Conservation (phyloP, 768 basidiomycete species). For the Suillus ampliporus region DNA sequence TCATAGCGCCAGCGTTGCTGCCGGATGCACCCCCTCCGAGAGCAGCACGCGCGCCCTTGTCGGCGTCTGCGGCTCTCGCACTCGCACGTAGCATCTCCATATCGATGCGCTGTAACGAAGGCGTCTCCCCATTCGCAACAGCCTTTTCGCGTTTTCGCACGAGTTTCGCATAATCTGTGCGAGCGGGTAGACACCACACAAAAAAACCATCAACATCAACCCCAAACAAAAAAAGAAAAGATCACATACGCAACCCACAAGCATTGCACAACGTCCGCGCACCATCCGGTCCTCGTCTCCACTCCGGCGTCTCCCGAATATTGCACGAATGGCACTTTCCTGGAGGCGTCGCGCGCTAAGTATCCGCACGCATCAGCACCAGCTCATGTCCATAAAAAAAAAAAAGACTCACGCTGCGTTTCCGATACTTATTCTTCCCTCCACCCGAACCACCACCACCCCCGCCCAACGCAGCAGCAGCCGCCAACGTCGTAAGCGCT, state of each 20-base stretch:
- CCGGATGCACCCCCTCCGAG: slow-evolving; percentile 24
- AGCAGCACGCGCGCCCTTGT: slow-evolving; percentile 36
- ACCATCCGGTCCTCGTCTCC: slow-evolving; percentile 85
- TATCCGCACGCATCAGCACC: slow-evolving; percentile 31
- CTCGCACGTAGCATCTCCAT: slow-evolving; percentile 80
- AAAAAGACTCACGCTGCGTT: slow-evolving; percentile 73
- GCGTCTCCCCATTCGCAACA: slow-evolving; percentile 52
- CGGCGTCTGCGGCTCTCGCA: slow-evolving; percentile 58
- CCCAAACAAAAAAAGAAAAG: not conserved
- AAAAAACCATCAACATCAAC: not conserved
- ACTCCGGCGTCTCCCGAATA: slow-evolving; percentile 88
- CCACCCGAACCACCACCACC: slow-evolving; percentile 38
- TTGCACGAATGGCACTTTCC: slow-evolving; percentile 90
- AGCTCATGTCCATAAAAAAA: slow-evolving; percentile 17
- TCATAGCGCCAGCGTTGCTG: slow-evolving; percentile 15
- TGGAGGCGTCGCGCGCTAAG: slow-evolving; percentile 85
- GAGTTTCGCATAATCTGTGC: slow-evolving; percentile 79
- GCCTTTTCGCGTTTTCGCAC: slow-evolving; percentile 80
- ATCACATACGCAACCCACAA: slow-evolving; percentile 77
- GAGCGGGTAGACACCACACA: not conserved
- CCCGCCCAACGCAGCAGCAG: slow-evolving; percentile 47
- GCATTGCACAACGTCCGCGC: slow-evolving; percentile 86
- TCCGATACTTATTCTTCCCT: slow-evolving; percentile 79
- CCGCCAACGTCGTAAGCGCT: slow-evolving; percentile 69
- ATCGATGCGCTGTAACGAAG: slow-evolving; percentile 59